Percentiles rank a stretch among this genome's conserved stretches.
phyloP scores from a whole-genome alignment of 2,329 filamentous ascomycete genomes.

The Aspergillus amoenus region DNA sequence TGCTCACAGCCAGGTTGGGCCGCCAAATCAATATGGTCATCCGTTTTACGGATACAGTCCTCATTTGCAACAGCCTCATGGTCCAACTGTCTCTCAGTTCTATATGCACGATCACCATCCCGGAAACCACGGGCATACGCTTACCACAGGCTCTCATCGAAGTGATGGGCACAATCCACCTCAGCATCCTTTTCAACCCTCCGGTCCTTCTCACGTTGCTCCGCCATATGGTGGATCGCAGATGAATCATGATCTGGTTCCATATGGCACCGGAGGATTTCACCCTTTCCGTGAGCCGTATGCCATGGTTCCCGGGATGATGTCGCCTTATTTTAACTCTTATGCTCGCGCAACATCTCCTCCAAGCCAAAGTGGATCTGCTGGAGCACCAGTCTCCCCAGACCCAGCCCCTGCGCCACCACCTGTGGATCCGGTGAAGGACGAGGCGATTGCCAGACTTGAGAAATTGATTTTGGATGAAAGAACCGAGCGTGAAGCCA shows the following conservation, averaged over 20 bases:
- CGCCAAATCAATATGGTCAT: conserved; percentile 26
- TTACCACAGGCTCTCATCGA: conserved; percentile 23
- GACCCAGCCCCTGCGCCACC: not conserved
- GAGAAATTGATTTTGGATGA: conserved; percentile 56
- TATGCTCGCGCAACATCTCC: conserved; percentile 38
- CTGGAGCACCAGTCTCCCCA: conserved; percentile 30
- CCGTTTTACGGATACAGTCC: conserved; percentile 30
- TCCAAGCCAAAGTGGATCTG: conserved; percentile 25
- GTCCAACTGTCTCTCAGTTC: conserved; percentile 25
- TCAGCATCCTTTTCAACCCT: conserved; percentile 31
- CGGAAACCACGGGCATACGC: conserved; percentile 26
- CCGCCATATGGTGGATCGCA: conserved; percentile 31
- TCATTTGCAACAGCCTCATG: conserved; percentile 28
- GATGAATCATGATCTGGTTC: conserved; percentile 38
- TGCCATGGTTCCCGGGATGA: conserved; percentile 35
- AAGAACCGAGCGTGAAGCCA: conserved; percentile 40
- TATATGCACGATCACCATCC: conserved; percentile 31
- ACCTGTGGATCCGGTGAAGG: conserved; percentile 49
- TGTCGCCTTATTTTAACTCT: conserved; percentile 36
- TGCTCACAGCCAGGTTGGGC: conserved; percentile 24
- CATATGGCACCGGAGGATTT: conserved; percentile 35
- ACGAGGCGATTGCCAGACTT: conserved; percentile 61
- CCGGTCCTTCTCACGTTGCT: conserved; percentile 26
- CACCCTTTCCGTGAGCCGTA: conserved; percentile 37
- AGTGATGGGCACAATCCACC: conserved; percentile 31